phyloP scores from a whole-genome alignment of 2,329 filamentous ascomycete species.

The Furcasterigmium furcatum region DNA sequence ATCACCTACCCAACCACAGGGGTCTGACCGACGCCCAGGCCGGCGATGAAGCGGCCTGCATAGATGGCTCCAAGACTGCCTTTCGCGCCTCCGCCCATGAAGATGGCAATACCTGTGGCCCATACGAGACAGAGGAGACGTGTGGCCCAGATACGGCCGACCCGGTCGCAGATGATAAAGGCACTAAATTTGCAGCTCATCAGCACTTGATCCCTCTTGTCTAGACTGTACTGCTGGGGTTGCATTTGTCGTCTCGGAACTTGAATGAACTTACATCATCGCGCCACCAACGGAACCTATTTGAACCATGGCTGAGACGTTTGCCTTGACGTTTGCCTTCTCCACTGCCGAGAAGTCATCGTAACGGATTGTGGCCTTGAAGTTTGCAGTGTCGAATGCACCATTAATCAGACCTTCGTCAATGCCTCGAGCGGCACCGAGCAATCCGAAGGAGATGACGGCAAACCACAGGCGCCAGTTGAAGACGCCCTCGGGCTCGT shows the following conservation, averaged over 20 bases:
- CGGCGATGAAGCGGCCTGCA: too few species aligned
- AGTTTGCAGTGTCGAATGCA: slow-evolving; percentile 54
- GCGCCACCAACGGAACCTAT: slow-evolving; percentile 65
- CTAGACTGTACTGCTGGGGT: neutral
- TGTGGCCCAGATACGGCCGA: slow-evolving; percentile 49
- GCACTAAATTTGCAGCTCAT: slow-evolving; percentile 42
- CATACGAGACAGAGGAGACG: slow-evolving; percentile 43
- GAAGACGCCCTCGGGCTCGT: slow-evolving; percentile 60
- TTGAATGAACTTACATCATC: slow-evolving; percentile 35
- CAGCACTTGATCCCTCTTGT: slow-evolving; percentile 27
- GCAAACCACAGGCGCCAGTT: slow-evolving; percentile 70
- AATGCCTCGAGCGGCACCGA: slow-evolving; percentile 61
- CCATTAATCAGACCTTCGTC: slow-evolving; percentile 61
- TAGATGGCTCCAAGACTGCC: slow-evolving; percentile 46
- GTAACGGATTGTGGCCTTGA: slow-evolving; percentile 50
- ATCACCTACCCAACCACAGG: slow-evolving; percentile 57
- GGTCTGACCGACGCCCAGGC: slow-evolving; percentile 54
- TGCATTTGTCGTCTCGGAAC: too few species aligned
- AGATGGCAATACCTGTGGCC: slow-evolving; percentile 46
- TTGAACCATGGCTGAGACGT: slow-evolving; percentile 70
- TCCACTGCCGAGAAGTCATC: slow-evolving; percentile 41
- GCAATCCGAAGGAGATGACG: slow-evolving; percentile 61
- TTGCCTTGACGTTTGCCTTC: slow-evolving; percentile 59
- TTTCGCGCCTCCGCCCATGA: slow-evolving; percentile 40
- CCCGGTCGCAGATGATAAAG: slow-evolving; percentile 44